These are phyloP conservation scores for Pythium graminicola DNA, from an alignment of 352 stramenopile species.

Conservation along the genomic window DNA sequence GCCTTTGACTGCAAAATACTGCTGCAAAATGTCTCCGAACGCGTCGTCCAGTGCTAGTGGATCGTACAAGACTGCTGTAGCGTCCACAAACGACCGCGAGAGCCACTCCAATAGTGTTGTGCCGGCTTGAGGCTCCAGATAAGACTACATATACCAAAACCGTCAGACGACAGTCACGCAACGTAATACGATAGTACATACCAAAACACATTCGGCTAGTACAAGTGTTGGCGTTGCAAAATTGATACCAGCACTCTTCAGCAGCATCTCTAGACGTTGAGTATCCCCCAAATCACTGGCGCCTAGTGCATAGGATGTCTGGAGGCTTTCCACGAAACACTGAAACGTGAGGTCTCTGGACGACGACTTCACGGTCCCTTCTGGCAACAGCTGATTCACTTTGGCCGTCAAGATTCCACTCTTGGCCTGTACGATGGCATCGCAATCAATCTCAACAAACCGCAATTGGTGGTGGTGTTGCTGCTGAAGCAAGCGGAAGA, in stretches of 20 bases:
- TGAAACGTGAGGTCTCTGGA: constrained; percentile 1
- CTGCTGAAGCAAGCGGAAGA: constrained; percentile 49
- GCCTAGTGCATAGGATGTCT: constrained; percentile 39
- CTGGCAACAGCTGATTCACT: not conserved
- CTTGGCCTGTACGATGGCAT: constrained; percentile 47
- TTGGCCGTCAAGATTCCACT: constrained; percentile 31
- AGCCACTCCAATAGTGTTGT: constrained; percentile 45
- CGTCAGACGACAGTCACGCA: not conserved
- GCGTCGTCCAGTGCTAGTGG: constrained; percentile 38
- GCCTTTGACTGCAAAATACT: constrained; percentile 65
- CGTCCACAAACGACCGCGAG: constrained; percentile 27
- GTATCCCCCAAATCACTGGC: constrained; percentile 55
- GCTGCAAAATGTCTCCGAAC: constrained; percentile 46
- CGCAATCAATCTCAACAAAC: constrained; percentile 61
- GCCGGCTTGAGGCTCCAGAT: constrained; percentile 45
- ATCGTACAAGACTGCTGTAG: constrained; percentile 56
- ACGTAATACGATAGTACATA: constrained; percentile 19
- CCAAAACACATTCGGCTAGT: constrained; percentile 65
- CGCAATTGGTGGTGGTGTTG: constrained; percentile 15
- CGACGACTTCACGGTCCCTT: not conserved
- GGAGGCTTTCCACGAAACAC: not conserved
- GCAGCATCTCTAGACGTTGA: constrained; percentile 21
- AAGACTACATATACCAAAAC: constrained; percentile 32
- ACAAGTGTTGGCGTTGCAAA: constrained; percentile 42
- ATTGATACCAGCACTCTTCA: constrained; percentile 30